Conservation (phyloP, 179 eudicot species). For the Spergularia azorica region DNA sequence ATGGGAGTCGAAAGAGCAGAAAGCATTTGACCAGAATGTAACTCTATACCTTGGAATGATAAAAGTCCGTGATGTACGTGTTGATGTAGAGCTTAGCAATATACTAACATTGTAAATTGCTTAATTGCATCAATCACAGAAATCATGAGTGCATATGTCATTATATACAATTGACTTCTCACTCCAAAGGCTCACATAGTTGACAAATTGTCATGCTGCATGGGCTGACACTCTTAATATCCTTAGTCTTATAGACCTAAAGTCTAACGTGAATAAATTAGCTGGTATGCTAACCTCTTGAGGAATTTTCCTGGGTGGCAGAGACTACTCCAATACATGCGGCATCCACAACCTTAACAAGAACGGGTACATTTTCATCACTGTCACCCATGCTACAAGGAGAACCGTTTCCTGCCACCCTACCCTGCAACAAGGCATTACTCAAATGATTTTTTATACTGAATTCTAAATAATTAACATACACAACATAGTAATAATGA, state of each 20-base stretch:
- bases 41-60: neutral
- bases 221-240: neutral
- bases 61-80: neutral
- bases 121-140: neutral
- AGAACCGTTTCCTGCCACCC: constrained; percentile 47
- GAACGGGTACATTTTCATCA: constrained; percentile 71
- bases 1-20: neutral
- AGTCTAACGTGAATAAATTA: neutral
- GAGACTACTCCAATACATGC: constrained; percentile 51
- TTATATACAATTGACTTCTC: neutral
- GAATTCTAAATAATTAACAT: neutral
- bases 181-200: neutral
- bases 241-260: neutral
- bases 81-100: constrained; percentile 1
- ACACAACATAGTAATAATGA: neutral
- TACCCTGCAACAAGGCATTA: constrained; percentile 42
- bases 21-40: neutral
- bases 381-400: constrained; percentile 41
- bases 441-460: neutral
- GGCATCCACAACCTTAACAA: constrained; percentile 75
- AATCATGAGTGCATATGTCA: neutral
- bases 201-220: neutral
- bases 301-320: constrained; percentile 32
- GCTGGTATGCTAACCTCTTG: constrained; percentile 48
- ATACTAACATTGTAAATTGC: neutral